Conservation (phyloP, 345 rosid genomes). For the Pistacia integerrima region DNA sequence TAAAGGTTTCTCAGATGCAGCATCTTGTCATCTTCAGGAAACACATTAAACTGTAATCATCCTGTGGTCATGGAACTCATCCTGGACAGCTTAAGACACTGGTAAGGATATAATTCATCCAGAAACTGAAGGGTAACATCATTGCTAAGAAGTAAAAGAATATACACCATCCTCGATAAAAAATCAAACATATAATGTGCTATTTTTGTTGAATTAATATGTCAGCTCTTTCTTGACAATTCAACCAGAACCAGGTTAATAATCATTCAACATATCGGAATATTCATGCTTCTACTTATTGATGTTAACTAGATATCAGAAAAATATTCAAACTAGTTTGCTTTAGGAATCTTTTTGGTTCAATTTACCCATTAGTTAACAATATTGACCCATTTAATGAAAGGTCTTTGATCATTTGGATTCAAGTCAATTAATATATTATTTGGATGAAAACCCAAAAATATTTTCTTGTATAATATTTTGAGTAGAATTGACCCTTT, state of each 20-base stretch:
- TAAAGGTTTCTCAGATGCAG: constrained; percentile 13
- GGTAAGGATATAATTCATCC: constrained; percentile 48
- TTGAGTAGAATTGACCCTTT: background rate
- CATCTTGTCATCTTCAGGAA: constrained; percentile 60
- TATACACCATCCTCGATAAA: background rate
- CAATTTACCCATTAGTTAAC: background rate
- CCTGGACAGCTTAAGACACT: constrained; percentile 89
- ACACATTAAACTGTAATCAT: constrained; percentile 89
- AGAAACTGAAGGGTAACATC: background rate
- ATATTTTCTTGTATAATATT: background rate
- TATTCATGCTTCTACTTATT: background rate
- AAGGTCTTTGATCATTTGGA: background rate
- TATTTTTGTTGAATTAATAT: background rate
- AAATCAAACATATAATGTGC: background rate
- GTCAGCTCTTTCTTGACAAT: background rate
- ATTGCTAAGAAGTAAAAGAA: background rate
- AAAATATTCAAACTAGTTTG: background rate
- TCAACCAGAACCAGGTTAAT: constrained; percentile 3
- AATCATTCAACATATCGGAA: background rate
- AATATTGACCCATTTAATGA: background rate
- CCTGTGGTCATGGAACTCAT: constrained; percentile 90
- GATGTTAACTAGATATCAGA: constrained; percentile 4
- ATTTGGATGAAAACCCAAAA: background rate
- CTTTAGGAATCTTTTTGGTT: no score
- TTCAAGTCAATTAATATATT: constrained; percentile 2